phyloP scores from a whole-genome alignment of 768 basidiomycete genomes.

The Boletus sp. region DNA sequence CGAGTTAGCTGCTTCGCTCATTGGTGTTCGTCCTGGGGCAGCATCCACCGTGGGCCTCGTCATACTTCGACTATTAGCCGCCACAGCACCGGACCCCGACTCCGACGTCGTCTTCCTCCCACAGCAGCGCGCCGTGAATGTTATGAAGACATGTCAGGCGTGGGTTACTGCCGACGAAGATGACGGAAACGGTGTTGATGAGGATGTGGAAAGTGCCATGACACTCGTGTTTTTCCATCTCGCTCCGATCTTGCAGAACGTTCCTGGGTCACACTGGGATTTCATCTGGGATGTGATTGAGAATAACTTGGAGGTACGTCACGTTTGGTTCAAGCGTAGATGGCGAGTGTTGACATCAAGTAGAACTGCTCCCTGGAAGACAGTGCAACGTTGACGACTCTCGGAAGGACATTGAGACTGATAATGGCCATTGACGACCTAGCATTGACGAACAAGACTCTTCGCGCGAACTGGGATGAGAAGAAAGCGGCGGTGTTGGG shows the following conservation, averaged over 20 bases:
- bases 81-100: slow-evolving; percentile 73
- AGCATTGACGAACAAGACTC: slow-evolving; percentile 63
- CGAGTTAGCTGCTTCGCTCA: slow-evolving; percentile 80
- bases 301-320: slow-evolving; percentile 78
- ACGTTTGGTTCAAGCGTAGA: neutral
- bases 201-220: slow-evolving; percentile 78
- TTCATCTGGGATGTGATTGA: slow-evolving; percentile 88
- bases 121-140: slow-evolving; percentile 80
- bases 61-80: slow-evolving; percentile 64
- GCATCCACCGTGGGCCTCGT: slow-evolving; percentile 71
- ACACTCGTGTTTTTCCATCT: slow-evolving; percentile 71
- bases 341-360: neutral
- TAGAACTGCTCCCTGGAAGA: slow-evolving; percentile 65
- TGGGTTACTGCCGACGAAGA: slow-evolving; percentile 67
- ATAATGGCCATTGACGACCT: slow-evolving; percentile 70
- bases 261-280: slow-evolving; percentile 90
- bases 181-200: slow-evolving; percentile 61
- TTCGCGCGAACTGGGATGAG: slow-evolving; percentile 69
- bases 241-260: slow-evolving; percentile 84
- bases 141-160: slow-evolving; percentile 78
- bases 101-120: slow-evolving; percentile 84
- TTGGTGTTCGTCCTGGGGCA: slow-evolving; percentile 60
- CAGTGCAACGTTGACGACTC: slow-evolving; percentile 50
- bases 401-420: slow-evolving; percentile 71
- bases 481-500: slow-evolving; percentile 51